Base-by-base conservation (phyloP, 805 yeast genomes). In the Cyberlindnera samutprakarnensis region DNA sequence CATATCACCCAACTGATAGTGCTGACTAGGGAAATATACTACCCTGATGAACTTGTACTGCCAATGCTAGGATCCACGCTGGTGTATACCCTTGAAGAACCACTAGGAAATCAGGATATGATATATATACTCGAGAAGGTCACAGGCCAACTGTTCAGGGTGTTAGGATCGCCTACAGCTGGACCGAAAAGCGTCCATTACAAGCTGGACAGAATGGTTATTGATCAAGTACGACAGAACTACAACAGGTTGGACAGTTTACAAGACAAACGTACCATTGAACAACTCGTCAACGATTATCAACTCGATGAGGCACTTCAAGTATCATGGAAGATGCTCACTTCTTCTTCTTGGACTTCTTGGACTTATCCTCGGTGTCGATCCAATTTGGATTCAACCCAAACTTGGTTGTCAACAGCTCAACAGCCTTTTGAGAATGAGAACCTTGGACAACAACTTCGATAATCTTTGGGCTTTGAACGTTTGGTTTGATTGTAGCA, bases 361-460 rank as follows among this genome's bases (percentile, higher is more conserved):
- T 78, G 16, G 70, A 50, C 47, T 75, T 79, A 46, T 82, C 82
- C 35, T 70, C 76, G 36, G 72, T 69, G 16, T 68, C 70, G 13
- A 90, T 76, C 78, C 80, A 82, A 13, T 66, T 54, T 4, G 68
- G 53, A 16, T 80, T 78, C 17, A 90, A 57, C 0, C 95, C 94
- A 32, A 64, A 62, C 36, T 74, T 62, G 5, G 59, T 61, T 27
- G 60, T 66, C 36, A 88, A 57, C 27, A 78, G 53, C 3, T 76
- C 78, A n/a, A 66, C 59, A 9, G 81, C 72, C 0, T 68, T 53
- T 28, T 72, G 68, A 16, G 76, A 75, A 52, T 90, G 97, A 3
- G 90, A 82, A 1, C 98, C 98, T 59, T 92, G 97, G 3, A 92
- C 94, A 28, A 76, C 68, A 4, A 92, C 86, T 46, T 84, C 94